Evolutionary conservation across 2,329 filamentous ascomycete species (phyloP), one percentile per base, ranked within the genome.

Genomic region (Xylogone sp.): DNA sequence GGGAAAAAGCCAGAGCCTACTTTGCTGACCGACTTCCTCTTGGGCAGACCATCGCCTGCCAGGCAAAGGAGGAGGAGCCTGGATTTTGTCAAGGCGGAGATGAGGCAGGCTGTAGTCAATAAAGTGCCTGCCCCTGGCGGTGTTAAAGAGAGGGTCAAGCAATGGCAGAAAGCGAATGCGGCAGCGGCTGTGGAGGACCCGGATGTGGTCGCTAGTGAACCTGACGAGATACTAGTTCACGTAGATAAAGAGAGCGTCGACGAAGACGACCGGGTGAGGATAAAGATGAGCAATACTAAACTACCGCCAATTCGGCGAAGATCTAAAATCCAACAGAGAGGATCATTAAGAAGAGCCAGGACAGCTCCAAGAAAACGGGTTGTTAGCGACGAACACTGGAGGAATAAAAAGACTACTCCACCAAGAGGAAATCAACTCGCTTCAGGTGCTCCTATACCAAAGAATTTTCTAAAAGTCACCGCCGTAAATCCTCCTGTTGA

Each of bases 361-460:
- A 48, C 20, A 48, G 54, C 60, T 16, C 93, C 93, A 16, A 91
- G 90, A 71, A 97, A 96, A 76, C 83, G 92, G 56, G 90, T 97
- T 49, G 83, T 97, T 55, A 97, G 92, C 67, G 93, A 97, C 71
- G 87, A 88, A 50, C 89, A 96, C 71, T 97, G 93, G 88, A 83
- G 83, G 70, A 59, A 54, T 21, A 61, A 62, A 45, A 24, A 27
- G 1, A 24, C 22, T 43, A 18, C 42, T 9, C 21, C 55, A 67
- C 77, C 75, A 53, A 78, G 76, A 54, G 77, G 74, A 53, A 76
- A 68, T 51, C 69, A 76, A 39, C 67, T 75, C 1, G 73, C 70
- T 53, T 72, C 68, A 54, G 65, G 66, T 12, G 64, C 10, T 57
- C 62, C 12, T 59, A 66, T 84, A 16, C 81, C 82, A 0, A 82